phyloP scores from a whole-genome alignment of 1,139 yeast genomes.

The Kodamaea anthophila region DNA sequence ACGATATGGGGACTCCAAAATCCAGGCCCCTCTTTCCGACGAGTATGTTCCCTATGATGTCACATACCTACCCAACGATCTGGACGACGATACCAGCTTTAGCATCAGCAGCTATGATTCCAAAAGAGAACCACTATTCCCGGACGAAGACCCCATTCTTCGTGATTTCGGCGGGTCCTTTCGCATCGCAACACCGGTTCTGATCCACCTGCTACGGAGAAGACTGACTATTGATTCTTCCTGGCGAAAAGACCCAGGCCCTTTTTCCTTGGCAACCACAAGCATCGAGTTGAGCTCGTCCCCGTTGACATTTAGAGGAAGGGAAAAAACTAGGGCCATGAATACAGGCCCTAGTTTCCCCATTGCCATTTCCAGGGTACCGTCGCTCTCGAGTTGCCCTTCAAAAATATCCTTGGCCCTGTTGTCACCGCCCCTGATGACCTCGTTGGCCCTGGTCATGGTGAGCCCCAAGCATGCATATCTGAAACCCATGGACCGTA shows the following conservation, averaged over 20 bases:
- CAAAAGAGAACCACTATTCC: slow-evolving; percentile 6
- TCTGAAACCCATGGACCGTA: too few relatives aligned
- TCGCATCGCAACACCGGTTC: slow-evolving; percentile 4
- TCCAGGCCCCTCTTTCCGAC: slow-evolving; percentile 7
- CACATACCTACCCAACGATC: slow-evolving; percentile 6
- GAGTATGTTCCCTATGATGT: slow-evolving; percentile 9
- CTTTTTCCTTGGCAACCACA: too few relatives aligned
- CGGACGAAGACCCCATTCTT: slow-evolving; percentile 4
- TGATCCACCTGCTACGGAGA: slow-evolving; percentile 4
- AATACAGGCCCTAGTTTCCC: too few relatives aligned
- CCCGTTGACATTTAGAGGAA: neutral
- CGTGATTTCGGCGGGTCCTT: slow-evolving; percentile 3
- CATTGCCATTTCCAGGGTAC: too few relatives aligned
- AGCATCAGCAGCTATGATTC: slow-evolving; percentile 2
- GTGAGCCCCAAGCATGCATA: slow-evolving; percentile 4
- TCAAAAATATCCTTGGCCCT: too few relatives aligned
- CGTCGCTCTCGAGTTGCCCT: too few relatives aligned
- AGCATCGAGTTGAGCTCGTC: neutral
- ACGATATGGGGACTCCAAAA: too few relatives aligned
- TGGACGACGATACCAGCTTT: slow-evolving; percentile 6
- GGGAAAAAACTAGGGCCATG: too few relatives aligned
- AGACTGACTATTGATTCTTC: neutral
- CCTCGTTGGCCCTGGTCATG: too few relatives aligned
- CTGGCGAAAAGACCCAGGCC: too few relatives aligned
- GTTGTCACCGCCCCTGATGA: slow-evolving; percentile 4